These are phyloP conservation scores for Wallemia hederae DNA, from an alignment of 1,284 basidiomycete species.

Conservation along the genomic window DNA sequence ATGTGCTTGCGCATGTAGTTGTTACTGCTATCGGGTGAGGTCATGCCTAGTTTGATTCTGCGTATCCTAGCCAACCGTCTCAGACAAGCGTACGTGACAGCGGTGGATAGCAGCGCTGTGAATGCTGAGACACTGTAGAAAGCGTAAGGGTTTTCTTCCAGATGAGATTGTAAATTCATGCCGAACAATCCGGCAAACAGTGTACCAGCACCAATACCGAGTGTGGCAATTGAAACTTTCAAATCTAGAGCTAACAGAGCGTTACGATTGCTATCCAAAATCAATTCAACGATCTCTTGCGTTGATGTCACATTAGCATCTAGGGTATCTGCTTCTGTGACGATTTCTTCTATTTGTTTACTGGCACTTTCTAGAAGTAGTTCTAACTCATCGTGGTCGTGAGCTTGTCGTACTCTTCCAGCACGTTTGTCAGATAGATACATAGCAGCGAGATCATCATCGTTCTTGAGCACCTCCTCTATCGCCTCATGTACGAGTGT, in stretches of 20 bases:
- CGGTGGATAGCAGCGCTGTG: not conserved
- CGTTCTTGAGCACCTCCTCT: conserved; percentile 67
- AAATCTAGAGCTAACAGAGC: conserved; percentile 69
- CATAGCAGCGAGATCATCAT: conserved; percentile 81
- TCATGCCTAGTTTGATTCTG: not conserved
- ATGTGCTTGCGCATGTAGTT: not conserved
- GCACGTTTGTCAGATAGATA: conserved; percentile 56
- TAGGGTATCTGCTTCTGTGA: conserved; percentile 52
- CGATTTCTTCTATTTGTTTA: conserved; percentile 86
- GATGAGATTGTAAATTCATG: conserved; percentile 33
- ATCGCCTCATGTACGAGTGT: conserved; percentile 64
- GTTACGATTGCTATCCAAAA: conserved; percentile 87
- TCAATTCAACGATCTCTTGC: conserved; percentile 88
- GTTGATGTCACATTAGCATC: conserved; percentile 79
- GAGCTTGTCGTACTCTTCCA: conserved; percentile 24
- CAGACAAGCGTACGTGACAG: not conserved
- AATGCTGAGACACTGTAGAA: not conserved
- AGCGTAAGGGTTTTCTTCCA: not conserved
- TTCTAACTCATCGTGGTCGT: conserved; percentile 81
- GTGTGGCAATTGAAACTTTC: conserved; percentile 73
- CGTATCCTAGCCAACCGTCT: not conserved
- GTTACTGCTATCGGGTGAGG: not conserved
- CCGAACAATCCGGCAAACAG: conserved; percentile 72
- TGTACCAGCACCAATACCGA: conserved; percentile 79
- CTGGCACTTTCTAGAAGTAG: conserved; percentile 72